phyloP scores from a whole-genome alignment of 2,329 filamentous ascomycete species.

The Colletotrichum spinosum region DNA sequence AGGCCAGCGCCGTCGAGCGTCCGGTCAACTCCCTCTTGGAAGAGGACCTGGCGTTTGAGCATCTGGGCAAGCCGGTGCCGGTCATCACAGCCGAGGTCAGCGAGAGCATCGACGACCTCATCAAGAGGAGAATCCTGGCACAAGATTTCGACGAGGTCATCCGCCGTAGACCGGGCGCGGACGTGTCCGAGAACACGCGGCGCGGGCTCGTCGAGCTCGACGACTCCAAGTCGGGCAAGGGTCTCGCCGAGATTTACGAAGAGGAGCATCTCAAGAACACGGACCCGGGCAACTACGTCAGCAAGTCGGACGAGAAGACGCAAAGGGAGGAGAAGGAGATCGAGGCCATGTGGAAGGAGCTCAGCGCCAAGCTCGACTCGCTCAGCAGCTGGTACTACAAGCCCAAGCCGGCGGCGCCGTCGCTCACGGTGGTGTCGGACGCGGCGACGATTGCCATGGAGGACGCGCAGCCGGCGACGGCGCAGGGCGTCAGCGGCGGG shows the following conservation, averaged over 20 bases:
- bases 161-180: constrained; percentile 81
- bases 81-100: constrained; percentile 93
- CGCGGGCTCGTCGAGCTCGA: constrained; percentile 84
- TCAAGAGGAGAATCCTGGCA: constrained; percentile 91
- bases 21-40: constrained; percentile 94
- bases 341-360: constrained; percentile 82
- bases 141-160: constrained; percentile 94
- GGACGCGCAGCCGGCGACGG: constrained; percentile 89
- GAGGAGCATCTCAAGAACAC: constrained; percentile 85
- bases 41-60: constrained; percentile 95
- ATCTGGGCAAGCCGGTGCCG: constrained; percentile 92
- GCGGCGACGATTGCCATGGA: constrained; percentile 95
- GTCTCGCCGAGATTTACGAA: constrained; percentile 93
- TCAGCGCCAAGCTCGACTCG: constrained; percentile 84
- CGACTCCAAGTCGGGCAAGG: constrained; percentile 87
- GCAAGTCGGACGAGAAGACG: constrained; percentile 84
- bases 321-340: constrained; percentile 87
- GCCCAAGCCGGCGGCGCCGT: constrained; percentile 85
- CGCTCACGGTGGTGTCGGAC: constrained; percentile 87
- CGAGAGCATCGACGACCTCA: constrained; percentile 91
- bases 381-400: constrained; percentile 96
- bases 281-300: constrained; percentile 83
- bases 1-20: constrained; percentile 84
- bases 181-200: constrained; percentile 69
- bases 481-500: constrained; percentile 76